Evolutionary conservation across 306 rosid species (phyloP).

Genomic region (Trifolium subterraneum): DNA sequence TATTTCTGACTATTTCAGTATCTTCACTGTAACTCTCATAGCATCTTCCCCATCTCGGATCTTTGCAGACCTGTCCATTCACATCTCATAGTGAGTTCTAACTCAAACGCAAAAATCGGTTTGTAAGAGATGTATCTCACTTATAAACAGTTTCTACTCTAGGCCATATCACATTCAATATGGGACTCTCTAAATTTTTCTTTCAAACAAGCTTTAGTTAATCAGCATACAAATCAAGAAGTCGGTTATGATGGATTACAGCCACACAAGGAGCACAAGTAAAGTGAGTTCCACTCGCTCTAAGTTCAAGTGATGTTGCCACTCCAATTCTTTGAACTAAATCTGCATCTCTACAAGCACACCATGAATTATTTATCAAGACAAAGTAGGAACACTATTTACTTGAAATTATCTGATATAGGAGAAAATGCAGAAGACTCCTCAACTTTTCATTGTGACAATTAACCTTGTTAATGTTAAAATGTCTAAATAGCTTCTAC

Average conservation of each 20-base stretch:
- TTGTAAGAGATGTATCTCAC: background rate
- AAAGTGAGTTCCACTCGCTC: constrained; percentile 73
- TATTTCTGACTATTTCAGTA: constrained; percentile 66
- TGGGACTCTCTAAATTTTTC: background rate
- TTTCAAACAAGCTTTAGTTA: background rate
- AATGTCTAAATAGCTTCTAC: background rate
- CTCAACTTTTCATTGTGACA: background rate
- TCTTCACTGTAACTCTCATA: constrained; percentile 77
- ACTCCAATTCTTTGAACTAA: constrained; percentile 70
- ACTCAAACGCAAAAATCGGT: background rate
- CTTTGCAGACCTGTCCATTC: constrained; percentile 71
- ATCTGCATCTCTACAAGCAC: constrained; percentile 62
- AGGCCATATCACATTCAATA: background rate
- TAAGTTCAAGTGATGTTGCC: constrained; percentile 75
- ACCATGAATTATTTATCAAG: background rate
- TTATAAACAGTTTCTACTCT: too few relatives aligned
- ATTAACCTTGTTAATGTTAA: background rate
- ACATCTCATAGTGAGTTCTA: constrained; percentile 6
- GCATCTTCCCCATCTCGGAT: constrained; percentile 94
- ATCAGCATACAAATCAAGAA: background rate
- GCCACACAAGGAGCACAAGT: constrained; percentile 83
- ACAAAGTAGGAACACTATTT: background rate
- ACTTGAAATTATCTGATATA: background rate
- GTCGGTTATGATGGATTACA: constrained; percentile 50
- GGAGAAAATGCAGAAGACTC: background rate